These are phyloP conservation scores for Corrigiola litoralis DNA, from an alignment of 179 eudicot species.

Conservation along the genomic window DNA sequence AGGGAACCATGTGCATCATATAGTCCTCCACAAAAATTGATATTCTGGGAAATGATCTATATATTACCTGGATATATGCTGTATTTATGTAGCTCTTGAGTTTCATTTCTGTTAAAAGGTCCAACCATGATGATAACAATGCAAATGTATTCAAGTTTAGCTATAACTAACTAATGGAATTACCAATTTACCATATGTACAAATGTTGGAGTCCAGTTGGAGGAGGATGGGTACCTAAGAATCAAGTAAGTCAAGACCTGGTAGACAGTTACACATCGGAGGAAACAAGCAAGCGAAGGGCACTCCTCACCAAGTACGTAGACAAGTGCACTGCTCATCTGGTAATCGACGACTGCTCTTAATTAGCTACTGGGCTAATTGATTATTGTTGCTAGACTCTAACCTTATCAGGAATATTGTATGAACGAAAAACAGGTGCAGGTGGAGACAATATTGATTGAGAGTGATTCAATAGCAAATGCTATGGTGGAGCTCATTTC, in stretches of 20 bases:
- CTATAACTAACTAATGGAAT: no score
- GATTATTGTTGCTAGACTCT: no score
- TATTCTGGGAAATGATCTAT: no score
- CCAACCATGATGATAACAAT: no score
- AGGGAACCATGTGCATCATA: no score
- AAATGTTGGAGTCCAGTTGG: constrained; percentile 29
- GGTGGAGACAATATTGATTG: constrained; percentile 74
- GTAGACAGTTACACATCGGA: constrained; percentile 41
- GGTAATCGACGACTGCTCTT: constrained; percentile 22
- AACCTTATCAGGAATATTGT: no score
- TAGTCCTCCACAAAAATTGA: no score
- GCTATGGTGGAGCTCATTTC: constrained; percentile 76
- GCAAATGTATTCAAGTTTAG: no score
- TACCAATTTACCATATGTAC: no score
- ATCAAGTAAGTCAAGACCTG: constrained; percentile 60
- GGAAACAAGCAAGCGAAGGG: constrained; percentile 55
- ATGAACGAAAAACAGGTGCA: constrained; percentile 40
- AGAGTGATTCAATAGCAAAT: constrained; percentile 60
- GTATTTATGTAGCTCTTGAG: no score
- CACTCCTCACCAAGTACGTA: constrained; percentile 50
- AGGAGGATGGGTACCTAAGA: constrained; percentile 55
- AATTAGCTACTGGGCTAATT: not conserved
- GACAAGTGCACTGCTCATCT: constrained; percentile 43
- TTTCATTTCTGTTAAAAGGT: no score
- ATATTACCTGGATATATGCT: no score